Conservation (phyloP, 139 green algal genomes). For the Chlamydomonas sphaeroides region DNA sequence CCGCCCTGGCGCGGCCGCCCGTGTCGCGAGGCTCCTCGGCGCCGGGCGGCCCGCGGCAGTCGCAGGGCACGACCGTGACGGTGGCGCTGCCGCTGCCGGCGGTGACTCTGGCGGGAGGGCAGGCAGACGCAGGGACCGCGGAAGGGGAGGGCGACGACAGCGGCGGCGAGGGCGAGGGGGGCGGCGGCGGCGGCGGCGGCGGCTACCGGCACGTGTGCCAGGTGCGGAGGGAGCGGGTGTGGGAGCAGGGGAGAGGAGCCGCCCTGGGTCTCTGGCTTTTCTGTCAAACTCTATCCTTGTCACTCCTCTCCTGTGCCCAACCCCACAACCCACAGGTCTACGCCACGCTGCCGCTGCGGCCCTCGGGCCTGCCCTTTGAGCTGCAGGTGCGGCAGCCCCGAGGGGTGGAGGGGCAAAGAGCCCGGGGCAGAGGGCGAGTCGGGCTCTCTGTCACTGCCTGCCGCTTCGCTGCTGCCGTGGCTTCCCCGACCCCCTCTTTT, state of each 20-base stretch:
- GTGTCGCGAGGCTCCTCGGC: slow-evolving; percentile 8
- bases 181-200: background rate
- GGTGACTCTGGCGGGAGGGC: background rate
- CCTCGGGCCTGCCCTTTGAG: slow-evolving; percentile 41
- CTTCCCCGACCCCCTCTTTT: too few species aligned
- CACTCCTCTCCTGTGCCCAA: too few species aligned
- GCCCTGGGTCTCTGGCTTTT: too few species aligned
- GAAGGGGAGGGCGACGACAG: background rate
- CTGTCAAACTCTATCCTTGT: too few species aligned
- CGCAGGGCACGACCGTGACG: background rate
- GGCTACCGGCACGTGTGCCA: too few species aligned
- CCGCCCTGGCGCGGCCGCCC: slow-evolving; percentile 1
- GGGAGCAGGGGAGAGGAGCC: too few species aligned
- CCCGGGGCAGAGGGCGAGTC: too few species aligned
- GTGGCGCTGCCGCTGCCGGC: slow-evolving; percentile 33
- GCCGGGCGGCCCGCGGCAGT: too few species aligned
- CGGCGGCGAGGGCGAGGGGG: background rate
- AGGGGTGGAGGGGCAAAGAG: too few species aligned
- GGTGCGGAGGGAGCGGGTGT: too few species aligned
- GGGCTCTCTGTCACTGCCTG: too few species aligned
- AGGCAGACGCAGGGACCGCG: background rate
- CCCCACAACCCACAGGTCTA: slow-evolving; percentile 22
- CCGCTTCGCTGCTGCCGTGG: too few species aligned
- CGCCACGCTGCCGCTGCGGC: slow-evolving; percentile 39
- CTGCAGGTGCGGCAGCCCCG: slow-evolving; percentile 46